These are phyloP conservation scores for Cryphonectria radicalis DNA, from an alignment of 2,329 filamentous ascomycete genomes.

Conservation along the genomic window DNA sequence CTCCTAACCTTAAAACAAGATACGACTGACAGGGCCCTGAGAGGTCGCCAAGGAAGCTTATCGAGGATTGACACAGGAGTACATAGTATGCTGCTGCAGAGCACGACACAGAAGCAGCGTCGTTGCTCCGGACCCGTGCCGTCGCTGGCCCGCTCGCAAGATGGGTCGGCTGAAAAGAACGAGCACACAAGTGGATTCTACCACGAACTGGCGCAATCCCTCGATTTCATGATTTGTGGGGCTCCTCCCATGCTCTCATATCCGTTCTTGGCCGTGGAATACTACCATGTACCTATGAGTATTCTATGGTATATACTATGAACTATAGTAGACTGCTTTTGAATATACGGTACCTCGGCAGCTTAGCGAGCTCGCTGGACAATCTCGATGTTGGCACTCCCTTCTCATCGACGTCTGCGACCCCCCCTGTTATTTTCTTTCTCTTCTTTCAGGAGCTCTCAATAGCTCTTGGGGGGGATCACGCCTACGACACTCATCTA, in stretches of 20 bases:
- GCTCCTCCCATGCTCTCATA: not conserved
- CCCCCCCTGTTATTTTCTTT: not conserved
- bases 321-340: not conserved
- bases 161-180: not conserved
- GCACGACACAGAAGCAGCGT: not conserved
- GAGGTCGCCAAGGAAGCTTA: conserved; percentile 7
- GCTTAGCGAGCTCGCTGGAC: not conserved
- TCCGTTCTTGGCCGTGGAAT: not conserved
- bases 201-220: not conserved
- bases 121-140: not conserved
- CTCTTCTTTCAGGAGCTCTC: not conserved
- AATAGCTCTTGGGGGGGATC: not conserved
- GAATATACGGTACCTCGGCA: not conserved
- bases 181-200: conserved; percentile 7
- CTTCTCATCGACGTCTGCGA: not conserved
- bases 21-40: conserved; percentile 1
- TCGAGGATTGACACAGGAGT: conserved; percentile 2
- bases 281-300: not conserved
- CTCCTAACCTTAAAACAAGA: conserved; percentile 4
- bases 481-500: not conserved
- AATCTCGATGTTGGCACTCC: not conserved
- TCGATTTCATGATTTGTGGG: conserved; percentile 13
- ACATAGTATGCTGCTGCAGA: not conserved
- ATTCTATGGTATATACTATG: not conserved
- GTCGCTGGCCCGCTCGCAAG: not conserved